A percentile compares a stretch with the other conserved stretches of the same genome.
These are phyloP conservation scores for Citeromyces nyonsensis DNA, from an alignment of 805 yeast species.

Conservation along the genomic window DNA sequence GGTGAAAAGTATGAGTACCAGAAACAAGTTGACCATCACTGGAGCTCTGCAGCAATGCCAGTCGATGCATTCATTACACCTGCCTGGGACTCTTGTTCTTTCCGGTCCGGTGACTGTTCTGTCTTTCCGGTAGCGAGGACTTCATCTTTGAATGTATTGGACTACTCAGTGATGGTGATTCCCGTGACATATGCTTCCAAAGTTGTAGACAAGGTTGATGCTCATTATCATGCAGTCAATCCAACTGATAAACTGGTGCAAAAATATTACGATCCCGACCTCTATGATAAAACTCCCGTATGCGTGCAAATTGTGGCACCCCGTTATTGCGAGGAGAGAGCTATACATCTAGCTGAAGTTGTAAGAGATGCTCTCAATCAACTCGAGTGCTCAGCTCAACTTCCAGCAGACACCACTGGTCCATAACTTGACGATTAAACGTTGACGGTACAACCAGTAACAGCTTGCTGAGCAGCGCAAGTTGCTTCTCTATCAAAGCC, in stretches of 20 bases:
- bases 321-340: slow-evolving; percentile 44
- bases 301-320: slow-evolving; percentile 37
- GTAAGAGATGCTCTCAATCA: slow-evolving; percentile 11
- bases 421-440: slow-evolving; percentile 36
- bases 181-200: slow-evolving; percentile 26
- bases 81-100: slow-evolving; percentile 23
- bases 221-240: slow-evolving; percentile 10
- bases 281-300: slow-evolving; percentile 35
- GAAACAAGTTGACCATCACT: slow-evolving; percentile 20
- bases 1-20: slow-evolving; percentile 17
- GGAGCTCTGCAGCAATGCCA: slow-evolving; percentile 14
- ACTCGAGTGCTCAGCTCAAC: no score
- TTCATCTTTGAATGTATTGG: slow-evolving; percentile 34
- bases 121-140: slow-evolving; percentile 34
- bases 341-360: slow-evolving; percentile 20
- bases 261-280: slow-evolving; percentile 28
- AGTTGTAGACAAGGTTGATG: slow-evolving; percentile 12
- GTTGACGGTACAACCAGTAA: slow-evolving; percentile 36
- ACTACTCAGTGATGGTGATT: slow-evolving; percentile 26
- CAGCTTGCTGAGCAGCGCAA: slow-evolving; percentile 34
- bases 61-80: slow-evolving; percentile 37
- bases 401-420: slow-evolving; percentile 41
- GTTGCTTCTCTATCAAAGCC: slow-evolving; percentile 28
- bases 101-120: slow-evolving; percentile 21
- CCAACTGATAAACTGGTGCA: slow-evolving; percentile 15